Evolutionary conservation across 2,329 filamentous ascomycete species (phyloP), one percentile per base, ranked within the genome.

Genomic region (Thermomyces lanuginosus): DNA sequence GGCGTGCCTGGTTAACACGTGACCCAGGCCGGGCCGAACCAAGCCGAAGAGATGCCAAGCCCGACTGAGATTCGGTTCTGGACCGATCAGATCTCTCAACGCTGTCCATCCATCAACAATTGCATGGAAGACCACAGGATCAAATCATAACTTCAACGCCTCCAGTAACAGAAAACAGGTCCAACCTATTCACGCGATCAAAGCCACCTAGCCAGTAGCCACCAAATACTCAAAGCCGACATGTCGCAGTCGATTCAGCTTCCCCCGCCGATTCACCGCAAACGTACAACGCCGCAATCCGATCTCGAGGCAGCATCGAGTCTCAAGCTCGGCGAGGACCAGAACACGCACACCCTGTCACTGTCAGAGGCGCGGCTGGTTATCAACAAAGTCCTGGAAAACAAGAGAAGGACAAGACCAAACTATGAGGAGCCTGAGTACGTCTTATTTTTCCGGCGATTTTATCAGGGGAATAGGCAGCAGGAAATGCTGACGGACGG

Each of bases 361-460:
- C 69, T 93, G 28, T 92, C 82, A 17, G 89, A 95, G 58, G 84
- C 89, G 2, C 72, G 82, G 41, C 70, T 92, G 26, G 78, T 98
- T 46, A 81, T 98, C 44, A 86, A 86, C 47, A 83, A 83, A 35
- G 75, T 93, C 26, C 71, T 89, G 37, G 66, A 77, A 35, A 81
- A 86, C 58, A 72, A 82, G 37, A 70, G 74, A 39, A 74, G 76
- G 42, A 77, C 80, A 42, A 72, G 74, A 43, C 83, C 83, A 56
- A 80, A 83, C 46, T 67, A 82, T 26, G 80, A 81, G 52, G 78
- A 81, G 63, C 84, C 75, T 36, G 81, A 80, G 76, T 84, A 66
- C 49, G 74, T 60, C 9, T 15, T 8, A 9, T 20, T 20, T 20
- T 7, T 7, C 18, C 7, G 18, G 10, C 10, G 18, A 20, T 20